phyloP scores from a whole-genome alignment of 768 basidiomycete species.

The Boletus tomentosulus region DNA sequence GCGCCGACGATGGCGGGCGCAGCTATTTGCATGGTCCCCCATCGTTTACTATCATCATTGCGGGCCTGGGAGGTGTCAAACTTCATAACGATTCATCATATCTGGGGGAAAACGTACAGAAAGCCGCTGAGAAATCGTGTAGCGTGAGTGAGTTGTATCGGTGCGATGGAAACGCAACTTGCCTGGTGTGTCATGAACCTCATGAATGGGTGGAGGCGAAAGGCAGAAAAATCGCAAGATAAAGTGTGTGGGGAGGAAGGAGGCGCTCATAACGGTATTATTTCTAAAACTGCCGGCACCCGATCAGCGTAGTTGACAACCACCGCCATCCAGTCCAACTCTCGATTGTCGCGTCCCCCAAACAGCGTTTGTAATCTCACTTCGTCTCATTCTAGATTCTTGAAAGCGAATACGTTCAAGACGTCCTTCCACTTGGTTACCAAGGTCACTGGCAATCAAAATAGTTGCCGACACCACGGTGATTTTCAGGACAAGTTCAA shows the following conservation, averaged over 20 bases:
- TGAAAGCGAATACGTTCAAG: not conserved
- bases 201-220: slow-evolving; percentile 4
- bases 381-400: too few species aligned
- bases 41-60: slow-evolving; percentile 5
- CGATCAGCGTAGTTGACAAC: slow-evolving; percentile 9
- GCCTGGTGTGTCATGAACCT: slow-evolving; percentile 20
- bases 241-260: slow-evolving; percentile 9
- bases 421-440: not conserved
- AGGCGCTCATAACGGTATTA: slow-evolving; percentile 14
- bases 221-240: slow-evolving; percentile 6
- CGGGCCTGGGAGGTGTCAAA: slow-evolving; percentile 14
- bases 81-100: not conserved
- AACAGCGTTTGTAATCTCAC: not conserved
- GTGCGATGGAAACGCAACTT: not conserved
- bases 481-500: not conserved
- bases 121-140: slow-evolving; percentile 12
- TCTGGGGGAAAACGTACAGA: slow-evolving; percentile 13
- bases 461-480: not conserved
- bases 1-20: slow-evolving; percentile 33
- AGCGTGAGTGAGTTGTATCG: not conserved
- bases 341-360: not conserved
- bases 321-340: not conserved
- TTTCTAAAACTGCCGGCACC: slow-evolving; percentile 15
- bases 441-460: not conserved
- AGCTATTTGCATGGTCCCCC: slow-evolving; percentile 32